A percentile compares a stretch with the other conserved stretches of the same genome.
Conservation (phyloP, 192 early-diverging fungal species). For the Dispira simplex region DNA sequence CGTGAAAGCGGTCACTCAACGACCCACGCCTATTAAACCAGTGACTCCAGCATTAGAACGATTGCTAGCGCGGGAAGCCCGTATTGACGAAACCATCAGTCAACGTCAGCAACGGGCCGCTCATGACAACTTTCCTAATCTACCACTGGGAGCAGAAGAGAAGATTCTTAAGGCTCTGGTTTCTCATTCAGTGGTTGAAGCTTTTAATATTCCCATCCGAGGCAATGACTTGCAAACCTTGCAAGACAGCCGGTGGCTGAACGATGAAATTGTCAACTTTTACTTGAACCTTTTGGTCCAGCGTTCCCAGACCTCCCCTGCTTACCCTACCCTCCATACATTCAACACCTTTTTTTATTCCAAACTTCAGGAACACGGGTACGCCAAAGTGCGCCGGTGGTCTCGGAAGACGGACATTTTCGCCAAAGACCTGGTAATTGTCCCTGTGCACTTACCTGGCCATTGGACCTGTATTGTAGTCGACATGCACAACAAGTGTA, state of each 20-base stretch:
- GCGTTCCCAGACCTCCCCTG: constrained; percentile 29
- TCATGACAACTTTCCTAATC: constrained; percentile 7
- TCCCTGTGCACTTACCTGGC: constrained; percentile 69
- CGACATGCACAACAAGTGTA: constrained; percentile 36
- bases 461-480: constrained; percentile 63
- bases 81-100: constrained; percentile 18
- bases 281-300: constrained; percentile 66
- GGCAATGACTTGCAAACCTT: constrained; percentile 58
- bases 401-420: constrained; percentile 57
- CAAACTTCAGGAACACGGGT: constrained; percentile 51
- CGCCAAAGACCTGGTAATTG: constrained; percentile 52
- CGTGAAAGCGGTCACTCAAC: constrained; percentile 17
- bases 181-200: constrained; percentile 18
- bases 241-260: constrained; percentile 63
- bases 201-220: constrained; percentile 39
- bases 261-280: constrained; percentile 92
- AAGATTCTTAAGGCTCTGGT: constrained; percentile 13
- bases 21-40: constrained; percentile 7
- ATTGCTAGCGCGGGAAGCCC: constrained; percentile 13
- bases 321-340: constrained; percentile 52
- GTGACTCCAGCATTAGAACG: constrained; percentile 23
- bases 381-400: constrained; percentile 61
- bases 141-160: constrained; percentile 18
- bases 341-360: constrained; percentile 91
- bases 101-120: constrained; percentile 13